Conservation (phyloP, 1,284 basidiomycete genomes). For the Ceratobasidium papillatum region DNA sequence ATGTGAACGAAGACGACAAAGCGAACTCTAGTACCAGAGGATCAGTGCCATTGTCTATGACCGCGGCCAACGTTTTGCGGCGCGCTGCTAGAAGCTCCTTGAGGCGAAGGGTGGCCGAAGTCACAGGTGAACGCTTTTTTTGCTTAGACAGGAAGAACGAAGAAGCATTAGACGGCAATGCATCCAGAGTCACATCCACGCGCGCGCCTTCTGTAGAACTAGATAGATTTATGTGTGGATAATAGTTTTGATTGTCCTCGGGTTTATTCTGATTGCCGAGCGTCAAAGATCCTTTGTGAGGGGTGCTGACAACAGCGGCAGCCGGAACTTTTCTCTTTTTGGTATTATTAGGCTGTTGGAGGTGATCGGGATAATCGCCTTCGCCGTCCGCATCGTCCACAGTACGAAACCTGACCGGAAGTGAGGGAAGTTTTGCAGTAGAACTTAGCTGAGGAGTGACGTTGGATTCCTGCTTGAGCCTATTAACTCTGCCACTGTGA, state of each 20-base stretch:
- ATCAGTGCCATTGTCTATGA: conserved; percentile 65
- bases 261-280: not conserved
- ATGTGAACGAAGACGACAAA: conserved; percentile 63
- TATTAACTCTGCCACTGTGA: conserved; percentile 25
- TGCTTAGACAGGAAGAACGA: not conserved
- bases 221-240: conserved; percentile 1
- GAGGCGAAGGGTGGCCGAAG: conserved; percentile 72
- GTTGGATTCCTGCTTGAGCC: conserved; percentile 21
- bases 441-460: not conserved
- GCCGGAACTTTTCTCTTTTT: conserved; percentile 84
- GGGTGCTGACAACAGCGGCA: conserved; percentile 36
- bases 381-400: conserved; percentile 61
- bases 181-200: not conserved
- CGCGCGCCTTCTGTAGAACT: not conserved
- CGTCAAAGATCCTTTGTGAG: not conserved
- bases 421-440: conserved; percentile 36
- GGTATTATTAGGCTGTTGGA: conserved; percentile 78
- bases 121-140: conserved; percentile 64
- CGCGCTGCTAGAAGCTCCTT: conserved; percentile 74
- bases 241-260: not conserved
- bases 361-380: conserved; percentile 69
- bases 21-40: conserved; percentile 76
- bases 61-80: conserved; percentile 71
- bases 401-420: conserved; percentile 47
- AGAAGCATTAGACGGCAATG: not conserved